Evolutionary conservation across 2,329 filamentous ascomycete species (phyloP), one percentile per base, ranked within the genome.

Genomic region (Mycocentrospora acerina): DNA sequence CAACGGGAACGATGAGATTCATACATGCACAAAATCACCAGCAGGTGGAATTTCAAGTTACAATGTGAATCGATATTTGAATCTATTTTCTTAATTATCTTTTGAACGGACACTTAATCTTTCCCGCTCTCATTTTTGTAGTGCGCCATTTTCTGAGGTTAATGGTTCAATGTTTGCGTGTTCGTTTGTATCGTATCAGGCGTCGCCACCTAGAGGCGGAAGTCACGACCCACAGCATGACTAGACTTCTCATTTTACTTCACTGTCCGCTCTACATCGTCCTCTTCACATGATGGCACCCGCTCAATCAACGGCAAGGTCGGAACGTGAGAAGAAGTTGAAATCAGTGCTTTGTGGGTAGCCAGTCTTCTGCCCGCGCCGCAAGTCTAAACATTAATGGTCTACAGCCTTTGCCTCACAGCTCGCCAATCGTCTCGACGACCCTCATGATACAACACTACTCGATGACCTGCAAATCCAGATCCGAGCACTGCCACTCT

Each of bases 401-500:
- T 22, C 25, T 33, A 16, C 35, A 69, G 66, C 53, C 15, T 70
- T 69, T 41, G 62, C 64, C 10, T 49, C 54, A 25, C 50, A 14
- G 5, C 53, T 69, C 39, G 24, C 39, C 17, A 43, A 43, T 15
- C 60, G 60, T 30, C 35, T 66, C 36, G 41, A 54, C 11, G 27
- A 38, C 9, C 28, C 38, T 7, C 32, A 19, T 15, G 56, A 62
- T 26, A 16, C 46, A 9, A 42, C 58, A 2, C 48, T 66, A 1
- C 34, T 60, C 10, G 51, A 58, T 12, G 55, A 68, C 3, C 59
- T 79, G 0, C 59, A 67, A 19, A 39, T 57, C 2, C 68, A 77
- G 13, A 62, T 79, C 18, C 64, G 71, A 24, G 64, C 62, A 7
- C 66, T 70, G 3, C 66, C 60, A 7, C 48, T 66, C 7, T 48